Conservation (phyloP, 352 stramenopile genomes). For the Phytophthora meadii region DNA sequence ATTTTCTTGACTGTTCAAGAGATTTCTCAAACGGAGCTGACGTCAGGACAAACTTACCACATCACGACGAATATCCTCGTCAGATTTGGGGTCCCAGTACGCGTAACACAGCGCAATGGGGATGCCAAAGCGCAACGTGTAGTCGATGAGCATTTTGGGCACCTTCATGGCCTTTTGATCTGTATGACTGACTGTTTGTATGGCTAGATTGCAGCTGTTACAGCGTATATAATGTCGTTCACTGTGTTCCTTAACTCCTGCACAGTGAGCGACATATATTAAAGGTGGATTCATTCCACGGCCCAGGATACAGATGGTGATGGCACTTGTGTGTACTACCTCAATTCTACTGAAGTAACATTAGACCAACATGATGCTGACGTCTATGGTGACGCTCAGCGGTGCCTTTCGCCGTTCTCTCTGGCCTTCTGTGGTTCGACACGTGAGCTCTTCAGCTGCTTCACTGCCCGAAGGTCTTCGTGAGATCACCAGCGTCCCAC, state of each 20-base stretch:
- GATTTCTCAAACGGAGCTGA: background rate
- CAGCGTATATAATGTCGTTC: no score
- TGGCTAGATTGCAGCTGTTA: no score
- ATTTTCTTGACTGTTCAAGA: background rate
- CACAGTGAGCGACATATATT: no score
- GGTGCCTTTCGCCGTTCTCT: conserved; percentile 15
- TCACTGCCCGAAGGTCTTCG: conserved; percentile 55
- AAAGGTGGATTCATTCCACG: no score
- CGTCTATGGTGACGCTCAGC: conserved; percentile 27
- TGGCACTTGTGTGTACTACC: no score
- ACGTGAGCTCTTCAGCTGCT: conserved; percentile 20
- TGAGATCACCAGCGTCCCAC: conserved; percentile 68
- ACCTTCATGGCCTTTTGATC: conserved; percentile 63
- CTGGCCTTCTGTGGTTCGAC: conserved; percentile 2
- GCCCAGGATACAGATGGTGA: no score
- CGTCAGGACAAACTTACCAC: conserved; percentile 54
- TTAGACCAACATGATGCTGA: conserved; percentile 11
- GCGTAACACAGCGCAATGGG: conserved; percentile 69
- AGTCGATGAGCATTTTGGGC: conserved; percentile 86
- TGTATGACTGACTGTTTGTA: no score
- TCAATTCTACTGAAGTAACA: background rate
- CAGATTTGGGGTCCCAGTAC: conserved; percentile 74
- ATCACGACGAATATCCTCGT: conserved; percentile 80
- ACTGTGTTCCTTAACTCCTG: no score
- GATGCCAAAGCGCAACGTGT: conserved; percentile 73